Percentiles rank a stretch among this genome's conserved stretches.
These are phyloP conservation scores for Populus davidiana DNA, from an alignment of 345 rosid species.

Conservation along the genomic window DNA sequence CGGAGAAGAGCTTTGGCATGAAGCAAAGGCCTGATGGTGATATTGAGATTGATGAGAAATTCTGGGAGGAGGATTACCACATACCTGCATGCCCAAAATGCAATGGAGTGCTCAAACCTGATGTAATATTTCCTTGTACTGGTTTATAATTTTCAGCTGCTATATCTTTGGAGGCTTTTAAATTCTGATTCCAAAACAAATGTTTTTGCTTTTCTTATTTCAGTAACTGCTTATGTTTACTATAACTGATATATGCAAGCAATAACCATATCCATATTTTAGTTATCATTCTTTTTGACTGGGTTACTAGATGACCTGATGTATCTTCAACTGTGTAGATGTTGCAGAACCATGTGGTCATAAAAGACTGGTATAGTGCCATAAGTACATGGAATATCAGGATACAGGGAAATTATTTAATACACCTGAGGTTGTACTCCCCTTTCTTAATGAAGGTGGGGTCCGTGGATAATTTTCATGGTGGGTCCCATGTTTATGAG, in stretches of 20 bases:
- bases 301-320: not conserved
- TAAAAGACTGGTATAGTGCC: no score
- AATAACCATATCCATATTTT: not conserved
- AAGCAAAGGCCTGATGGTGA: slow-evolving; percentile 96
- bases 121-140: slow-evolving; percentile 38
- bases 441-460: no score
- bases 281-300: not conserved
- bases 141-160: not conserved
- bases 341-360: not conserved
- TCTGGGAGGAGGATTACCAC: slow-evolving; percentile 85
- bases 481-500: no score
- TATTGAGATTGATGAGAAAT: slow-evolving; percentile 91
- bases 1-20: slow-evolving; percentile 95
- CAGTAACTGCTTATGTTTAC: not conserved
- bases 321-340: not conserved
- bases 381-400: no score
- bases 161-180: not conserved
- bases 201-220: not conserved
- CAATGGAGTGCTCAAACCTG: slow-evolving; percentile 78
- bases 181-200: not conserved
- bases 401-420: no score
- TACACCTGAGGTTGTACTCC: no score
- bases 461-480: no score
- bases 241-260: not conserved
- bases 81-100: slow-evolving; percentile 82